Conservation (phyloP, 2,329 filamentous ascomycete species). For the Apiospora aurea region DNA sequence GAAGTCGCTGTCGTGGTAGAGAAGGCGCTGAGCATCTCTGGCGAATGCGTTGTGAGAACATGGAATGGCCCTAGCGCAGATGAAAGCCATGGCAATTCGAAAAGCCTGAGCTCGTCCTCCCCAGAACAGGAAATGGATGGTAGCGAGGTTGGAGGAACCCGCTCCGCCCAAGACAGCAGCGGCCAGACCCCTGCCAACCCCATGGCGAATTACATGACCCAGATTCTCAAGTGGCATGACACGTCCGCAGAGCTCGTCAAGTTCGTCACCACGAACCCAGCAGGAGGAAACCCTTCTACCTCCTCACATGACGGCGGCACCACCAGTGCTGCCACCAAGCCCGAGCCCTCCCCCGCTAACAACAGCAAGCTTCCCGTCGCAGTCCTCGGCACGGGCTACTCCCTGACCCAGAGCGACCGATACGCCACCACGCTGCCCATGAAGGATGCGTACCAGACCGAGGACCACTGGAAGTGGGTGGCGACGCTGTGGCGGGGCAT, state of each 20-base stretch:
- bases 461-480: constrained; percentile 99
- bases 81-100: constrained; percentile 18
- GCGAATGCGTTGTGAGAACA: constrained; percentile 53
- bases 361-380: constrained; percentile 68
- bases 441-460: constrained; percentile 75
- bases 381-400: constrained; percentile 79
- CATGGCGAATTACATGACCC: constrained; percentile 68
- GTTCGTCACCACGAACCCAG: constrained; percentile 50
- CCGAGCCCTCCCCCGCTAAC: constrained; percentile 6
- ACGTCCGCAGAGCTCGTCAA: constrained; percentile 74
- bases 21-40: constrained; percentile 60
- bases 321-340: neutral
- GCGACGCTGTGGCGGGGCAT: constrained; percentile 91
- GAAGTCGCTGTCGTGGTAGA: constrained; percentile 71
- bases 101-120: neutral
- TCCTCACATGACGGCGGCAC: neutral
- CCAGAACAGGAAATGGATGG: constrained; percentile 26
- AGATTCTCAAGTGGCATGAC: constrained; percentile 77
- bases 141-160: neutral
- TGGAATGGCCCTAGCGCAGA: constrained; percentile 49
- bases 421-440: constrained; percentile 79
- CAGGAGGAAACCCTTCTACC: neutral
- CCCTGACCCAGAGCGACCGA: constrained; percentile 77
- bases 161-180: constrained; percentile 28
- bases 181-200: constrained; percentile 44